Evolutionary conservation across 805 yeast genomes (phyloP).

Genomic region (Teunomyces panamensis): DNA sequence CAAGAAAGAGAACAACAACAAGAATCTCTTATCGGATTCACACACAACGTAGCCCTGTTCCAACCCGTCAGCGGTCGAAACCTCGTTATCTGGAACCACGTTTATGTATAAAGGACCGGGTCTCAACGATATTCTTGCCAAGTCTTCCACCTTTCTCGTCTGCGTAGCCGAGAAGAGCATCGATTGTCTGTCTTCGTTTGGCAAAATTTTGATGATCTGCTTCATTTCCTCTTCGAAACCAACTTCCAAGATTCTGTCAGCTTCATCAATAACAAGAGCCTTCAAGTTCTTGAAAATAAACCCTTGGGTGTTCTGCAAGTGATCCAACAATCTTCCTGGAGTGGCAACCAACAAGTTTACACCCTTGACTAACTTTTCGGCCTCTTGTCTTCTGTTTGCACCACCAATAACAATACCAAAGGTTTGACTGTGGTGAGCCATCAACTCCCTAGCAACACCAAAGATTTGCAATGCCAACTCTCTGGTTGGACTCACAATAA

Average conservation of each 20-base stretch:
- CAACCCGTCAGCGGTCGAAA: constrained; percentile 92
- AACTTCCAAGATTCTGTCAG: constrained; percentile 94
- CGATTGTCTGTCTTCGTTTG: constrained; percentile 89
- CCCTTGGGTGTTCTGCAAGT: constrained; percentile 91
- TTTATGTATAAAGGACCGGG: constrained; percentile 93
- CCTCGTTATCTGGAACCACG: constrained; percentile 79
- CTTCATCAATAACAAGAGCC: constrained; percentile 94
- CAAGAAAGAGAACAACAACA: constrained; percentile 85
- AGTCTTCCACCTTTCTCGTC: constrained; percentile 96
- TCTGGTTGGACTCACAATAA: constrained; percentile 95
- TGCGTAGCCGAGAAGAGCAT: constrained; percentile 99
- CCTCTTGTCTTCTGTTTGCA: constrained; percentile 95
- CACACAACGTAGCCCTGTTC: constrained; percentile 99
- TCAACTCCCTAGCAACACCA: constrained; percentile 93
- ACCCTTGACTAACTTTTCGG: constrained; percentile 90
- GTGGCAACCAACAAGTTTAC: constrained; percentile 94
- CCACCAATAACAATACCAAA: constrained; percentile 98
- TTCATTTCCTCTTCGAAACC: constrained; percentile 99
- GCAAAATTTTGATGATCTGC: constrained; percentile 90
- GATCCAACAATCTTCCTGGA: constrained; percentile 96
- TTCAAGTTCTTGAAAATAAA: constrained; percentile 92
- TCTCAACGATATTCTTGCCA: constrained; percentile 93
- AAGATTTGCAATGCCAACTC: constrained; percentile 96
- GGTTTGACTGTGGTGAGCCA: constrained; percentile 90
- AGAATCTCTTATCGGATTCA: constrained; percentile 91